Evolutionary conservation across 441 rosid genomes (phyloP).

Genomic region (Daphne laureola): DNA sequence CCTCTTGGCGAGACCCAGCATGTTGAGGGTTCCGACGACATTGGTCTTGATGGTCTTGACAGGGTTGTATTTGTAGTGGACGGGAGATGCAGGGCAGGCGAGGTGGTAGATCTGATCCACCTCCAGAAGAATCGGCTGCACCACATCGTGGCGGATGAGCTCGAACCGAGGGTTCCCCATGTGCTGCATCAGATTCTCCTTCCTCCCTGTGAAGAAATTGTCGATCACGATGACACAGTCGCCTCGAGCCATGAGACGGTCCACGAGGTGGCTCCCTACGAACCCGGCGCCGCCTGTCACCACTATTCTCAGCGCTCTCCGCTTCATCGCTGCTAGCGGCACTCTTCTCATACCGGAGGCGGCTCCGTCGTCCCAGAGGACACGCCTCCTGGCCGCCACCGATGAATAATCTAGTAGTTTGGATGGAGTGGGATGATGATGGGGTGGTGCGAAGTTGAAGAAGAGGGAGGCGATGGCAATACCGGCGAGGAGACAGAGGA

Average conservation of each 20-base stretch:
- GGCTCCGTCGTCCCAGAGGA: conserved; percentile 18
- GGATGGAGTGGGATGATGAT: background rate
- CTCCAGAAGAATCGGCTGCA: conserved; percentile 56
- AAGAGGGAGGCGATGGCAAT: conserved; percentile 48
- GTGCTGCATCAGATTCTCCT: conserved; percentile 72
- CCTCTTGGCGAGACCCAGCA: conserved; percentile 73
- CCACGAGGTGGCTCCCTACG: conserved; percentile 85
- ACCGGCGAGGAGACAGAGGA: conserved; percentile 51
- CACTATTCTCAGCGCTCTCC: conserved; percentile 46
- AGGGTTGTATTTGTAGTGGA: conserved; percentile 83
- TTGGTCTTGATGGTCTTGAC: conserved; percentile 87
- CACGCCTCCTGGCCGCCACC: conserved; percentile 18
- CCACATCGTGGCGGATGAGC: conserved; percentile 67
- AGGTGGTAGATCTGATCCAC: conserved; percentile 80
- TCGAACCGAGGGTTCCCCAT: conserved; percentile 74
- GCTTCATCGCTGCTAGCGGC: conserved; percentile 43
- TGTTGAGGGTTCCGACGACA: conserved; percentile 75
- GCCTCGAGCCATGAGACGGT: conserved; percentile 65
- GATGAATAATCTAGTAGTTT: conserved; percentile 15
- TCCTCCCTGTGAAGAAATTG: conserved; percentile 73
- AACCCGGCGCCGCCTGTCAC: conserved; percentile 90
- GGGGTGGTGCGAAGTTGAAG: conserved; percentile 28
- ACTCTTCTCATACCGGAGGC: conserved; percentile 56
- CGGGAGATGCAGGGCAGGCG: conserved; percentile 88
- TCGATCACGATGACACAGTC: conserved; percentile 75